phyloP scores from a whole-genome alignment of 139 green algal species.

The Gonium pectorale region DNA sequence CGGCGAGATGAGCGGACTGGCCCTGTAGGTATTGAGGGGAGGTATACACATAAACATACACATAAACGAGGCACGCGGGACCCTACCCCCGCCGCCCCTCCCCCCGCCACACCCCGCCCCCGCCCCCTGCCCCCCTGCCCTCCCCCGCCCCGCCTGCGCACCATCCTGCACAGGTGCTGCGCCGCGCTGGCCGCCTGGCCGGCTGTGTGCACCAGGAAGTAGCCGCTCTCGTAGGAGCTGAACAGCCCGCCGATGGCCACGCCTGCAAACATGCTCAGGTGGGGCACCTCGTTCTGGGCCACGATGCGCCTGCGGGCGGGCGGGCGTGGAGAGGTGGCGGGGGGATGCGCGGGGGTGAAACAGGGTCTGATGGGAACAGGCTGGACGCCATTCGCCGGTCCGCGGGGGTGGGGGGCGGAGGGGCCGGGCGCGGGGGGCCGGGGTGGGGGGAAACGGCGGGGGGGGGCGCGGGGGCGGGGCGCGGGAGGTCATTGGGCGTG shows the following conservation, averaged over 20 bases:
- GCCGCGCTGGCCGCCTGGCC: slow-evolving; percentile 29
- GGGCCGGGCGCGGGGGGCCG: neutral
- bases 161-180: slow-evolving; percentile 36
- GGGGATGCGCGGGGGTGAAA: neutral
- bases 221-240: slow-evolving; percentile 43
- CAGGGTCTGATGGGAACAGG: no score
- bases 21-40: no score
- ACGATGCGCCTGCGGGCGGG: slow-evolving; percentile 26
- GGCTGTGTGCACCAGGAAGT: slow-evolving; percentile 46
- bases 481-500: no score
- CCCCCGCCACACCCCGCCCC: neutral
- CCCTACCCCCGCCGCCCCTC: neutral
- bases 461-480: neutral
- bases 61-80: no score
- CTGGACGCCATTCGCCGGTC: no score
- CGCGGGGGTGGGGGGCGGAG: no score
- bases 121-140: neutral
- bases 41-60: no score
- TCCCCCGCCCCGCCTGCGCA: neutral
- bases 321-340: neutral
- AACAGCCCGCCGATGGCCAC: slow-evolving; percentile 52
- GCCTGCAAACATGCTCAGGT: slow-evolving; percentile 44
- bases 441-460: neutral
- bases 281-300: slow-evolving; percentile 41
- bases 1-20: no score